These are phyloP conservation scores for Persicaria maculosa DNA, from an alignment of 148 eudicot species.

Conservation along the genomic window DNA sequence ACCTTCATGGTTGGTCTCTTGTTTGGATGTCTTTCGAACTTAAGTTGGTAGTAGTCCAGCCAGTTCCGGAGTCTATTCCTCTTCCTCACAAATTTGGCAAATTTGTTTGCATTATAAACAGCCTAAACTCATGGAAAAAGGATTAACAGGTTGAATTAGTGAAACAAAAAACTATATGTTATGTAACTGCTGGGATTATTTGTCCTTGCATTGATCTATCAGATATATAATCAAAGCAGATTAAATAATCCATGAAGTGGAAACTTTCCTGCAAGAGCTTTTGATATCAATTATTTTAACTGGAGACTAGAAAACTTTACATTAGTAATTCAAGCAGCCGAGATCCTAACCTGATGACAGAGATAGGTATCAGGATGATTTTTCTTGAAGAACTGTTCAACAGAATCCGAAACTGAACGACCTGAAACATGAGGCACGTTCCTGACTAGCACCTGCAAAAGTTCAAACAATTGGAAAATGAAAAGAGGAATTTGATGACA, in stretches of 20 bases:
- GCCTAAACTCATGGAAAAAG: slow-evolving; percentile 29
- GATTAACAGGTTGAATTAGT: background rate
- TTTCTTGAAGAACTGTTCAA: slow-evolving; percentile 68
- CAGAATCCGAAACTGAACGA: slow-evolving; percentile 70
- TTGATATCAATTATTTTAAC: background rate
- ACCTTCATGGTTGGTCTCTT: slow-evolving; percentile 80
- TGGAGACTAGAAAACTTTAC: background rate
- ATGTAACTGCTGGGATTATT: background rate
- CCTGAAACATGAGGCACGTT: slow-evolving; percentile 74
- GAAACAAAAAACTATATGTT: background rate
- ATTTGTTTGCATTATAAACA: slow-evolving; percentile 84
- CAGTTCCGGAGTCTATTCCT: slow-evolving; percentile 66
- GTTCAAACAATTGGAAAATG: background rate
- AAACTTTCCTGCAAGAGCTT: background rate
- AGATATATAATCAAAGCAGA: background rate
- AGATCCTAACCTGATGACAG: slow-evolving; percentile 67
- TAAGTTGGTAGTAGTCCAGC: slow-evolving; percentile 86
- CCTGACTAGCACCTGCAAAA: slow-evolving; percentile 73
- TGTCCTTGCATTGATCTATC: background rate
- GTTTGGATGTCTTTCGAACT: slow-evolving; percentile 71
- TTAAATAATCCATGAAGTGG: background rate
- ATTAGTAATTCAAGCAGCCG: background rate
- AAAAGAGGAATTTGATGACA: background rate
- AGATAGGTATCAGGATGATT: slow-evolving; percentile 80
- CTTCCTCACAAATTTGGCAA: slow-evolving; percentile 61